A percentile compares a stretch with the other conserved stretches of the same genome.
These are phyloP conservation scores for Plasmodium coatneyi DNA, from an alignment of 169 alveolate genomes.

Conservation along the genomic window DNA sequence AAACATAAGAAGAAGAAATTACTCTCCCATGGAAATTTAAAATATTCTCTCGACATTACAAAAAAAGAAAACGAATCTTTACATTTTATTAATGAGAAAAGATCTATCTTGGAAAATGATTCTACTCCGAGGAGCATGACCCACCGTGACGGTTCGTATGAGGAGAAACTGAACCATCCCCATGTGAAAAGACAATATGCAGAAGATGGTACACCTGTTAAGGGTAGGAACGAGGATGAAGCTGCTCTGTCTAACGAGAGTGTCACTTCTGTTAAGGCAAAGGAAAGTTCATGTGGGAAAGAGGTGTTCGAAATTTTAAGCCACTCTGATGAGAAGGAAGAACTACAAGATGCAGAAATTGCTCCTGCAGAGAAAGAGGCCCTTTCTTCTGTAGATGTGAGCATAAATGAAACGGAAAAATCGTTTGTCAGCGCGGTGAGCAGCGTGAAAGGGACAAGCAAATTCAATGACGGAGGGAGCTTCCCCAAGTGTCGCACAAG, in stretches of 20 bases:
- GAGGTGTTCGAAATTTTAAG: slow-evolving; percentile 10
- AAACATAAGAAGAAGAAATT: neutral
- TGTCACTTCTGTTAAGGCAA: neutral
- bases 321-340: slow-evolving; percentile 1
- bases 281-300: neutral
- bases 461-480: neutral
- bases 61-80: slow-evolving; percentile 6
- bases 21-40: neutral
- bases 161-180: neutral
- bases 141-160: neutral
- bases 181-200: neutral
- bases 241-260: neutral
- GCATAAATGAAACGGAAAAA: neutral
- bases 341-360: neutral
- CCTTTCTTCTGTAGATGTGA: neutral
- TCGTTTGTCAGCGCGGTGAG: neutral
- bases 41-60: slow-evolving; percentile 7
- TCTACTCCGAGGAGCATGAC: neutral
- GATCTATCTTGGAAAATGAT: slow-evolving; percentile 16
- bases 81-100: slow-evolving; percentile 8
- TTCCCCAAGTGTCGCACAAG: neutral
- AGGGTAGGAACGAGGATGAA: neutral
- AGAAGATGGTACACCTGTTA: neutral
- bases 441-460: neutral
- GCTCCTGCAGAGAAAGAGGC: neutral